Conservation (phyloP, 148 eudicot species). For the Chenopodium quinoa region DNA sequence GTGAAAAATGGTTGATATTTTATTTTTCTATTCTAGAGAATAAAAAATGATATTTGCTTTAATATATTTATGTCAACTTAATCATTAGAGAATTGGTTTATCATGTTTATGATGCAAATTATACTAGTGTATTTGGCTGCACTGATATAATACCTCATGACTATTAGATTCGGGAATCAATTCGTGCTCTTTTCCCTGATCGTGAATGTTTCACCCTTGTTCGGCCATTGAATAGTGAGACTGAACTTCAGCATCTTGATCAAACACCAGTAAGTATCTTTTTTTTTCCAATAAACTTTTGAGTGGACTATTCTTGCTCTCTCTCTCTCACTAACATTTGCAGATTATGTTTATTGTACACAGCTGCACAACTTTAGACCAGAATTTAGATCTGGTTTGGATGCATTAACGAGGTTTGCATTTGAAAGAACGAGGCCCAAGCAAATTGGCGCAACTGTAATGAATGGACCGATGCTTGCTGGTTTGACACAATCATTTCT, state of each 20-base stretch:
- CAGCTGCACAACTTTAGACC: slow-evolving; percentile 85
- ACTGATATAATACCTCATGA: slow-evolving; percentile 21
- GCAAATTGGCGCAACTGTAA: slow-evolving; percentile 80
- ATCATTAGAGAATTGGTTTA: background rate
- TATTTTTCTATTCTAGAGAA: too few species aligned
- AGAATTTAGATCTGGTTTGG: slow-evolving; percentile 86
- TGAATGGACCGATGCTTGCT: slow-evolving; percentile 95
- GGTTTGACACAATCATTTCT: slow-evolving; percentile 87
- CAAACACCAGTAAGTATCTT: slow-evolving; percentile 67
- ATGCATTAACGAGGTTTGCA: slow-evolving; percentile 83
- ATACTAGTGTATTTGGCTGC: background rate
- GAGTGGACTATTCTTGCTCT: slow-evolving; percentile 7
- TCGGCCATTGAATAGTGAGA: slow-evolving; percentile 78
- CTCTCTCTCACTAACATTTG: background rate
- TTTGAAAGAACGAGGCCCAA: slow-evolving; percentile 95
- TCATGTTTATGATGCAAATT: background rate
- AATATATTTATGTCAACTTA: too few species aligned
- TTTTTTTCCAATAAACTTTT: background rate
- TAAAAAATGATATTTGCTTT: too few species aligned
- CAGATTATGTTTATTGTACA: slow-evolving; percentile 8
- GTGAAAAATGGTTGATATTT: background rate
- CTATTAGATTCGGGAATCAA: slow-evolving; percentile 83
- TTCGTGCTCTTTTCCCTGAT: slow-evolving; percentile 94
- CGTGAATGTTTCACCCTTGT: slow-evolving; percentile 95
- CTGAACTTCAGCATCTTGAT: slow-evolving; percentile 87